phyloP scores from a whole-genome alignment of 495 filamentous ascomycete genomes.

The Penicillium egyptiacum region DNA sequence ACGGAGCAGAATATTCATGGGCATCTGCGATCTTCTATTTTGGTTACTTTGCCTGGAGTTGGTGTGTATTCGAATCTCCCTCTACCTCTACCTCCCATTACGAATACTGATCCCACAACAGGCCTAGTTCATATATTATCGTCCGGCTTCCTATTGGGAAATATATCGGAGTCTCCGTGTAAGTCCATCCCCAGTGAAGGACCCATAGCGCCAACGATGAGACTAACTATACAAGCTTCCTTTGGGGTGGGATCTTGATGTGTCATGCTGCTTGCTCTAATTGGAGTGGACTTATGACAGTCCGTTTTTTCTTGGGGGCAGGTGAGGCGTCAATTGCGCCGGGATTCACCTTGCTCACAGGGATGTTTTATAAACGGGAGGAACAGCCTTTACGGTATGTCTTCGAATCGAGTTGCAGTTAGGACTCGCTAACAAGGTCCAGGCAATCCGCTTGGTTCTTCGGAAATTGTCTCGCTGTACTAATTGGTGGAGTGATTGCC shows the following conservation, averaged over 20 bases:
- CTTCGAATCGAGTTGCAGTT: neutral
- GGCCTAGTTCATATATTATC: conserved; percentile 52
- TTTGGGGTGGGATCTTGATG: conserved; percentile 39
- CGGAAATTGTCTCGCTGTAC: conserved; percentile 58
- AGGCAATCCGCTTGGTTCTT: conserved; percentile 55
- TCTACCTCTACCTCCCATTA: neutral
- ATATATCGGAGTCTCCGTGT: conserved; percentile 44
- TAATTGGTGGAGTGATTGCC: conserved; percentile 58
- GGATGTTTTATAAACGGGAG: conserved; percentile 51
- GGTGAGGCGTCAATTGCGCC: conserved; percentile 53
- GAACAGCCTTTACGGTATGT: conserved; percentile 53
- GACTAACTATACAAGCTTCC: conserved; percentile 27
- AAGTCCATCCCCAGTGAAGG: conserved; percentile 3
- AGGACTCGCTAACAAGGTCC: neutral
- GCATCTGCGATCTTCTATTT: conserved; percentile 51
- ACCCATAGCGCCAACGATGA: neutral
- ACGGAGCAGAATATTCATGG: conserved; percentile 50
- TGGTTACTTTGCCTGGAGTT: conserved; percentile 53
- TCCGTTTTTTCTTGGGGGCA: conserved; percentile 56
- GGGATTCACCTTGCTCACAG: conserved; percentile 41
- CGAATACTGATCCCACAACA: neutral
- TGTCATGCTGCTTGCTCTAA: conserved; percentile 49
- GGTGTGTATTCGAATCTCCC: conserved; percentile 1
- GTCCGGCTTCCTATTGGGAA: conserved; percentile 58
- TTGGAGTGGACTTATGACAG: conserved; percentile 50